A percentile compares a stretch with the other conserved stretches of the same genome.
phyloP scores from a whole-genome alignment of 192 early-diverging fungal species.

The Endogone sp. region DNA sequence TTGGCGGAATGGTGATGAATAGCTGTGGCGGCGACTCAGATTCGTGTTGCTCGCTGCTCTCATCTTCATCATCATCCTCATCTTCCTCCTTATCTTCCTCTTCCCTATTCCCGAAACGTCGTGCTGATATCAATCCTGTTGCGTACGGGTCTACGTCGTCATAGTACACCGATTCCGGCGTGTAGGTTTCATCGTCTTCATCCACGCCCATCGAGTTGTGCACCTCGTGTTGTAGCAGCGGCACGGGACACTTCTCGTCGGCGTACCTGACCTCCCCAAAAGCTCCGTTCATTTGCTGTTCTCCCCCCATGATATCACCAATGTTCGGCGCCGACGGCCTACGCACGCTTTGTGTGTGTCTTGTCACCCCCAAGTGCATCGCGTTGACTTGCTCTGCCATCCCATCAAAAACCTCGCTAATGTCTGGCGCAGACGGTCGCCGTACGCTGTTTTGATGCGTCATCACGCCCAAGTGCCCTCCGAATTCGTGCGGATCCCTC shows the following conservation, averaged over 20 bases:
- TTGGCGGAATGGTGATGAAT: background rate
- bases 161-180: background rate
- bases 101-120: background rate
- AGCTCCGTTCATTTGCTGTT: background rate
- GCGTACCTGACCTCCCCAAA: background rate
- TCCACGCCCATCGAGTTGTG: no score
- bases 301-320: background rate
- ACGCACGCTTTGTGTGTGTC: no score
- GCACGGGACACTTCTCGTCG: background rate
- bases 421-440: background rate
- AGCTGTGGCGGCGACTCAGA: background rate
- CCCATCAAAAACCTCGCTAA: background rate
- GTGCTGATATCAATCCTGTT: background rate
- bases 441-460: background rate
- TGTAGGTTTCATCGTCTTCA: background rate
- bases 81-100: background rate
- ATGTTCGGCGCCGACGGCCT: background rate
- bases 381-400: background rate
- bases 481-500: background rate
- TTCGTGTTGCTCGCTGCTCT: background rate
- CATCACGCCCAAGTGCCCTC: background rate
- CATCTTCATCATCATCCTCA: background rate
- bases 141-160: background rate
- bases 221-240: no score
- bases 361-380: background rate